A percentile compares a stretch with the other conserved stretches of the same genome.
phyloP scores from a whole-genome alignment of 2,329 filamentous ascomycete genomes.

The Sclerotinia minor region DNA sequence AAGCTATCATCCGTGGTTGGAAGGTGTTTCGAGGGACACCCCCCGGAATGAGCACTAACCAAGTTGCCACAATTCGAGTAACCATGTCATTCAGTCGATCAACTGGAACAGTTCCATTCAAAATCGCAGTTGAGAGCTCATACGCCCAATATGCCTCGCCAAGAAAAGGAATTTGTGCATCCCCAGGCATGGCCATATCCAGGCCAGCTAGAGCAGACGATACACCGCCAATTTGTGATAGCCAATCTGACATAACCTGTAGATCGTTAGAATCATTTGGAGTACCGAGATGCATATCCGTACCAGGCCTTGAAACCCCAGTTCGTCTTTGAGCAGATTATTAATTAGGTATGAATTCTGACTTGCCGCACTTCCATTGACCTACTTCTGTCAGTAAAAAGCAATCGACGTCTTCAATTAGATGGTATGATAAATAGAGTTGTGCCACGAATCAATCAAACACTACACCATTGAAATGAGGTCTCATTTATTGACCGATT shows the following conservation, averaged over 20 bases:
- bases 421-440: neutral
- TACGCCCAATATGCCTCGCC: slow-evolving; percentile 56
- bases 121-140: slow-evolving; percentile 54
- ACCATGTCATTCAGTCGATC: slow-evolving; percentile 58
- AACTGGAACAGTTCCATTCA: slow-evolving; percentile 59
- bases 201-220: slow-evolving; percentile 61
- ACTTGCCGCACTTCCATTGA: slow-evolving; percentile 64
- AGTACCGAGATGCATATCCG: neutral
- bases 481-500: neutral
- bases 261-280: slow-evolving; percentile 23
- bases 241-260: slow-evolving; percentile 70
- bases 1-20: neutral
- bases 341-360: slow-evolving; percentile 70
- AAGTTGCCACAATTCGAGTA: slow-evolving; percentile 57
- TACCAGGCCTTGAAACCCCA: slow-evolving; percentile 65
- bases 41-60: slow-evolving; percentile 40
- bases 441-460: neutral
- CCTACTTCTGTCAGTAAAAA: slow-evolving; percentile 13
- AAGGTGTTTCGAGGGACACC: neutral
- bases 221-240: slow-evolving; percentile 60
- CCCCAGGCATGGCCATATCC: slow-evolving; percentile 71
- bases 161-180: slow-evolving; percentile 52
- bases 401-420: neutral
- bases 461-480: neutral
- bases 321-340: slow-evolving; percentile 69